Percentiles rank a stretch among this genome's conserved stretches.
These are phyloP conservation scores for Haplosporangium sp. DNA, from an alignment of 371 early-diverging fungal genomes.

Conservation along the genomic window DNA sequence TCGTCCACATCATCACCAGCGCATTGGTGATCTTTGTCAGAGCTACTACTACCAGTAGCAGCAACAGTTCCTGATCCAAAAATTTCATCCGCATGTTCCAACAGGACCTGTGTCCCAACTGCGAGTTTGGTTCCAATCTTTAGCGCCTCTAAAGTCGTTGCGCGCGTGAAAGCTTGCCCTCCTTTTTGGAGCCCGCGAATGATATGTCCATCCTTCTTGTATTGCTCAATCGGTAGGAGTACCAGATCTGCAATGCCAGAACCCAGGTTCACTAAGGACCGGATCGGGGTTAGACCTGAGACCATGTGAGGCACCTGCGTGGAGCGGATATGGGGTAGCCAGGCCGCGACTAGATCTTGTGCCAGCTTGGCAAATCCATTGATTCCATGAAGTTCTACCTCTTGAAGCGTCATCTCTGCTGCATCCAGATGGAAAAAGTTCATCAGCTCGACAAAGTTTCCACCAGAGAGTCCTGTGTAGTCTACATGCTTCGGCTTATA, in stretches of 20 bases:
- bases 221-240: constrained; percentile 93
- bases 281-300: constrained; percentile 91
- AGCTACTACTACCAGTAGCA: constrained; percentile 10
- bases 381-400: constrained; percentile 82
- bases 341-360: constrained; percentile 73
- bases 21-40: constrained; percentile 9
- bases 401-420: constrained; percentile 84
- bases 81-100: constrained; percentile 93
- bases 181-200: constrained; percentile 89
- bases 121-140: constrained; percentile 89
- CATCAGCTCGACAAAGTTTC: constrained; percentile 87
- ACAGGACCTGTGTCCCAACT: constrained; percentile 88
- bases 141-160: constrained; percentile 92
- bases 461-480: constrained; percentile 74
- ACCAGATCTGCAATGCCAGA: constrained; percentile 94
- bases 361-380: constrained; percentile 49
- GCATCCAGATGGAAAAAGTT: constrained; percentile 95
- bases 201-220: constrained; percentile 90
- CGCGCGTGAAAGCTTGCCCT: constrained; percentile 87
- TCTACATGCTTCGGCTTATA: constrained; percentile 96
- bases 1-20: constrained; percentile 11
- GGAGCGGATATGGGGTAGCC: constrained; percentile 91
- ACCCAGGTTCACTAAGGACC: constrained; percentile 90
- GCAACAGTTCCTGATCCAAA: constrained; percentile 57
- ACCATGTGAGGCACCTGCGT: constrained; percentile 92